phyloP scores from a whole-genome alignment of 495 filamentous ascomycete genomes.

The Aspergillus sclerotioniger region DNA sequence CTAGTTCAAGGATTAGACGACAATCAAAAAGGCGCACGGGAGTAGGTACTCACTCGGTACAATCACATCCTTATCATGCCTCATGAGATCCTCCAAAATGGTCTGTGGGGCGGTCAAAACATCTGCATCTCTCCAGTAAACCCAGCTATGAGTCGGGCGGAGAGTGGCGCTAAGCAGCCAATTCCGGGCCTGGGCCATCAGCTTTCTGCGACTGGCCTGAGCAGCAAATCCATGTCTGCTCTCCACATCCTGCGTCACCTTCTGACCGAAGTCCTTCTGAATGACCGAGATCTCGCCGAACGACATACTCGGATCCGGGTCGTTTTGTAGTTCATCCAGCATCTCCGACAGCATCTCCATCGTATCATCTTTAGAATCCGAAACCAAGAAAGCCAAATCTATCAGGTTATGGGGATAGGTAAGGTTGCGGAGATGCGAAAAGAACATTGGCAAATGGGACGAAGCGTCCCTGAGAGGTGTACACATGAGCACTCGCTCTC shows the following conservation, averaged over 20 bases:
- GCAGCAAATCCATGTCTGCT: constrained; percentile 97
- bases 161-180: constrained; percentile 95
- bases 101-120: constrained; percentile 96
- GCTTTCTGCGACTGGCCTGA: constrained; percentile 87
- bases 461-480: constrained; percentile 93
- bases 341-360: constrained; percentile 69
- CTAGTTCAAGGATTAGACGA: constrained; percentile 42
- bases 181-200: constrained; percentile 98
- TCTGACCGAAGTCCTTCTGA: constrained; percentile 98
- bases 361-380: constrained; percentile 93
- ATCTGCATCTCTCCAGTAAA: constrained; percentile 99
- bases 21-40: constrained; percentile 2
- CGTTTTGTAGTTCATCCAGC: constrained; percentile 76
- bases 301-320: constrained; percentile 70
- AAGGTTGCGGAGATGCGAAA: constrained; percentile 90
- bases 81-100: constrained; percentile 96
- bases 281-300: constrained; percentile 98
- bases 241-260: constrained; percentile 96
- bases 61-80: constrained; percentile 98
- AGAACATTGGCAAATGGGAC: constrained; percentile 96
- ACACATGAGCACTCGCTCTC: constrained; percentile 92
- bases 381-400: constrained; percentile 94
- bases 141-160: constrained; percentile 95
- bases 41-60: constrained; percentile 79
- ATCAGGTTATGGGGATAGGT: constrained; percentile 97